These are phyloP conservation scores for Didymella segeticola DNA, from an alignment of 2,329 filamentous ascomycete genomes.

Conservation along the genomic window DNA sequence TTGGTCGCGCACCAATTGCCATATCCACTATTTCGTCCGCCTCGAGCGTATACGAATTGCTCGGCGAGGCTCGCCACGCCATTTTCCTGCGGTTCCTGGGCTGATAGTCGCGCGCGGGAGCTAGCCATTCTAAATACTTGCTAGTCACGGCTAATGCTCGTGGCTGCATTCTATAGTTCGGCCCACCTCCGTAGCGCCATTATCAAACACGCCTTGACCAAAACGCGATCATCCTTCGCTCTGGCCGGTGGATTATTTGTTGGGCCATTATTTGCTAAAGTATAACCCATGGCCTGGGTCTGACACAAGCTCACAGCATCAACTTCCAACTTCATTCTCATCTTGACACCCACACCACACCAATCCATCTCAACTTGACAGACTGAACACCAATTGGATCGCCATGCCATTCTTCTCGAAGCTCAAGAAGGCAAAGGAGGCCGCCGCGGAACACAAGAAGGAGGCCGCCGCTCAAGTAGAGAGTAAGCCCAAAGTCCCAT, in stretches of 20 bases:
- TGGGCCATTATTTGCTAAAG: constrained; percentile 14
- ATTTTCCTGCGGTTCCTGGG: constrained; percentile 11
- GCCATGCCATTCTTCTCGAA: constrained; percentile 44
- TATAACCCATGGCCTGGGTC: constrained; percentile 8
- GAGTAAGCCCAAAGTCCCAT: constrained; percentile 27
- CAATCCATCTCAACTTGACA: background rate
- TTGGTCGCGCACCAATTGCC: background rate
- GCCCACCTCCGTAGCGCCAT: constrained; percentile 13
- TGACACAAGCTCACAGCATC: constrained; percentile 2
- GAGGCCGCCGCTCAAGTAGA: constrained; percentile 20
- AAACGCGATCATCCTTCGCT: constrained; percentile 16
- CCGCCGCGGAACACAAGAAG: constrained; percentile 35
- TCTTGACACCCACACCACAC: background rate
- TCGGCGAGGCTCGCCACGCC: background rate
- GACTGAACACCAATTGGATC: background rate
- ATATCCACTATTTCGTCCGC: constrained; percentile 11
- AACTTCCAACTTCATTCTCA: background rate
- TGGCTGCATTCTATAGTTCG: constrained; percentile 20
- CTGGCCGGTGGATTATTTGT: constrained; percentile 12
- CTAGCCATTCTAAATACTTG: constrained; percentile 8
- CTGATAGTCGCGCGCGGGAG: constrained; percentile 17
- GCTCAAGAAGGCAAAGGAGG: constrained; percentile 41
- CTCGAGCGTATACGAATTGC: background rate
- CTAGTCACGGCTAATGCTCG: constrained; percentile 14
- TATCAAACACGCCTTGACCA: constrained; percentile 19